Percentiles rank a stretch among this genome's conserved stretches.
These are phyloP conservation scores for Flaveria floridana DNA, from an alignment of 140 eudicot genomes.

Conservation along the genomic window DNA sequence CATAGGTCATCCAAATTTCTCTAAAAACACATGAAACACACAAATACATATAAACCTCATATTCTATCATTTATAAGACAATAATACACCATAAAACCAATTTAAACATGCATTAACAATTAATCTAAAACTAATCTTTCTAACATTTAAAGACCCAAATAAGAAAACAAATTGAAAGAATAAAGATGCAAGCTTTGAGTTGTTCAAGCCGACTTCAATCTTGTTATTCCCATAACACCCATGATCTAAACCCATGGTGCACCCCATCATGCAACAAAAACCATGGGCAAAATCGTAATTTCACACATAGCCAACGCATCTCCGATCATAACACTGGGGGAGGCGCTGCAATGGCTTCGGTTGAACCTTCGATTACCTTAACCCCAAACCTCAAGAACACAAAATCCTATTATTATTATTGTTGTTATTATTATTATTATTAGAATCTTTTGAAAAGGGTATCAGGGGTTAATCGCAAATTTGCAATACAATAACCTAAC, in stretches of 20 bases:
- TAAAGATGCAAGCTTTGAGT: conserved; percentile 30
- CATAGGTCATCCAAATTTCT: too few relatives aligned
- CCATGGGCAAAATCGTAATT: conserved; percentile 40
- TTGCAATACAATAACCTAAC: conserved; percentile 31
- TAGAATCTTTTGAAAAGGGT: conserved; percentile 21
- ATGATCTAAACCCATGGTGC: conserved; percentile 12
- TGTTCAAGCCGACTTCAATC: conserved; percentile 49
- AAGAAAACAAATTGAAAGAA: conserved; percentile 7
- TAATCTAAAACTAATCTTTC: not conserved
- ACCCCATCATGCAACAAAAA: not conserved
- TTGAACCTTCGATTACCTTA: conserved; percentile 40
- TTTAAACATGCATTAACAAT: too few relatives aligned
- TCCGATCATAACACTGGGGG: conserved; percentile 51
- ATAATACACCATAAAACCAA: too few relatives aligned
- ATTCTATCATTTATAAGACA: too few relatives aligned
- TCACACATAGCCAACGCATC: conserved; percentile 41
- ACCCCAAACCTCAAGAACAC: conserved; percentile 40
- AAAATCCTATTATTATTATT: conserved; percentile 13
- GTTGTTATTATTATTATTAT: not conserved
- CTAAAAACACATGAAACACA: too few relatives aligned
- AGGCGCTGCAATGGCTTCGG: conserved; percentile 44
- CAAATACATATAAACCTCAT: too few relatives aligned
- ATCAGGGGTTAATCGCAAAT: conserved; percentile 22
- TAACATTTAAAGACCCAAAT: not conserved
- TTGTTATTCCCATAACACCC: conserved; percentile 41